Conservation (phyloP, 192 early-diverging fungal species). For the Backusella morwellensis region DNA sequence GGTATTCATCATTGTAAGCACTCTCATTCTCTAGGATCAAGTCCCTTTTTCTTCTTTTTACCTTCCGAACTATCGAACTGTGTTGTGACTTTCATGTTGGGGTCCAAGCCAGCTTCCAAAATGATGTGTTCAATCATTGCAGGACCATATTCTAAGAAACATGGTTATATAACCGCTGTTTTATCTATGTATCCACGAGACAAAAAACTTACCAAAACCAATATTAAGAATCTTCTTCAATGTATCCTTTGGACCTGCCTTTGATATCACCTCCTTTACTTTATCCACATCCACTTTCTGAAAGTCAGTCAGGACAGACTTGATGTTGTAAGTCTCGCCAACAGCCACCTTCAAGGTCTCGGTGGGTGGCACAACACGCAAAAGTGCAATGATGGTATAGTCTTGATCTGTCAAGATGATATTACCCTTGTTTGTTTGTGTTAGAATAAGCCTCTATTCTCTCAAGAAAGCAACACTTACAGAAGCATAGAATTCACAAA, state of each 20-base stretch:
- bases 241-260: constrained; percentile 60
- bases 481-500: constrained; percentile 78
- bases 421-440: constrained; percentile 69
- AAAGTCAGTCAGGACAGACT: constrained; percentile 50
- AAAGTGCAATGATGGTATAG: constrained; percentile 78
- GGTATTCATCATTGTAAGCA: not conserved
- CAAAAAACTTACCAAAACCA: constrained; percentile 42
- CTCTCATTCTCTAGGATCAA: not conserved
- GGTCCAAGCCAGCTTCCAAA: constrained; percentile 59
- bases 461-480: constrained; percentile 33
- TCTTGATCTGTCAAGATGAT: constrained; percentile 91
- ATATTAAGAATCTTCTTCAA: constrained; percentile 67
- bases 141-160: constrained; percentile 72
- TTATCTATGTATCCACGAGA: not conserved
- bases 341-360: constrained; percentile 78
- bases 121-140: constrained; percentile 86
- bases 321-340: constrained; percentile 76
- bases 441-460: not conserved
- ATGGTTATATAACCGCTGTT: not conserved
- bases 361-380: constrained; percentile 85
- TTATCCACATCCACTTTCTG: constrained; percentile 50
- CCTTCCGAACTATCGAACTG: constrained; percentile 58
- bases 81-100: constrained; percentile 56
- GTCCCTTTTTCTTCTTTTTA: not conserved
- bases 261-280: constrained; percentile 49